A percentile compares a stretch with the other conserved stretches of the same genome.
Evolutionary conservation across 169 alveolate genomes (phyloP).

Genomic region (Amoebophrya sp.): DNA sequence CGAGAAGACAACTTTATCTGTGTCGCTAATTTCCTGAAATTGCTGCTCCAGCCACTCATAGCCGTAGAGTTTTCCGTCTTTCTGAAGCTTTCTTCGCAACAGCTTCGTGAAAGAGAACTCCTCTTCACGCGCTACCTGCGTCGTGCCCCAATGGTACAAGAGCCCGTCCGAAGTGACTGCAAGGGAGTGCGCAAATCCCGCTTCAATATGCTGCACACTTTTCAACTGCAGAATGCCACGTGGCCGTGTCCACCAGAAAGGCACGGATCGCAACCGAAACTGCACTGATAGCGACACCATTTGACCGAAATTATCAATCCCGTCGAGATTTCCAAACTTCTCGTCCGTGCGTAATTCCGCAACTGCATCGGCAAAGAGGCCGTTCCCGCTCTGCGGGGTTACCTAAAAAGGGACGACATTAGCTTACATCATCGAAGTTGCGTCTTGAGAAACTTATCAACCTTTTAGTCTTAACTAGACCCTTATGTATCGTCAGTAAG

Average conservation of each 20-base stretch:
- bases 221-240: background rate
- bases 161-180: background rate
- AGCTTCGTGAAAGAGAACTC: background rate
- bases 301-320: background rate
- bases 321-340: conserved; percentile 15
- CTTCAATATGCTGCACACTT: background rate
- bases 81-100: background rate
- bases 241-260: conserved; percentile 4
- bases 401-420: too few species aligned
- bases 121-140: background rate
- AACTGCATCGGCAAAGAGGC: background rate
- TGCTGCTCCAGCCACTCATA: background rate
- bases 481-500: too few species aligned
- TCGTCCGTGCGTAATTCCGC: background rate
- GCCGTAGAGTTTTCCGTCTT: background rate
- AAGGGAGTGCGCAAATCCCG: background rate
- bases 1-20: too few species aligned
- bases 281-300: background rate
- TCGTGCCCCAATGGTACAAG: background rate
- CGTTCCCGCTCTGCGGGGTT: too few species aligned
- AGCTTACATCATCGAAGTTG: too few species aligned
- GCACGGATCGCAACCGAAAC: background rate
- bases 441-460: too few species aligned
- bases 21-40: background rate
- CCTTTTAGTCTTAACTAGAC: too few species aligned